Percentiles rank a stretch among this genome's conserved stretches.
phyloP scores from a whole-genome alignment of 2,329 filamentous ascomycete genomes.

The Trichoderma arundinaceum region DNA sequence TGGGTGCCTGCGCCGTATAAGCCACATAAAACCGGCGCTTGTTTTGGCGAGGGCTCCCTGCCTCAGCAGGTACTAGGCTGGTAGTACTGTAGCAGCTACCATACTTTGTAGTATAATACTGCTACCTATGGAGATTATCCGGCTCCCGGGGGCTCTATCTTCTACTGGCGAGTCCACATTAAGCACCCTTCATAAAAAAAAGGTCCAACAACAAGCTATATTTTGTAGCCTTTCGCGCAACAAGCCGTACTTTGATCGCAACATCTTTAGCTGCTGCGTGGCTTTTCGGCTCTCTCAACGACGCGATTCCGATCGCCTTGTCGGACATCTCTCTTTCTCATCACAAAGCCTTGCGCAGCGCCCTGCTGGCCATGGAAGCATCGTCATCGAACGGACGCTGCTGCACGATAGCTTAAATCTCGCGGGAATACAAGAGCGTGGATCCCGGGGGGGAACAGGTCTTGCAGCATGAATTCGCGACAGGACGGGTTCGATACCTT shows the following conservation, averaged over 20 bases:
- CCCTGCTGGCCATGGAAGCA: slow-evolving; percentile 35
- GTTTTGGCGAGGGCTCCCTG: not conserved
- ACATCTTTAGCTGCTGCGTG: not conserved
- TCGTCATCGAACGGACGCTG: slow-evolving; percentile 28
- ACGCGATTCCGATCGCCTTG: not conserved
- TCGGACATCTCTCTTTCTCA: not conserved
- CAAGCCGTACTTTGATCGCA: not conserved
- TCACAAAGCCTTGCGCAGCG: slow-evolving; percentile 1
- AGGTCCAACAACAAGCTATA: not conserved
- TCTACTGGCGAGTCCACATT: not conserved
- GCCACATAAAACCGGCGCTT: slow-evolving; percentile 18
- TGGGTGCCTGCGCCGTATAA: not conserved
- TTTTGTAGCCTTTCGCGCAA: not conserved
- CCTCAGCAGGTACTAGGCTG: no score
- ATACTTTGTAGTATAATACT: no score
- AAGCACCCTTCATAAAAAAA: not conserved
- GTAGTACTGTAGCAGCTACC: not conserved
- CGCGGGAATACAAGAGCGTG: slow-evolving; percentile 18
- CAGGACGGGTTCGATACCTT: slow-evolving; percentile 43
- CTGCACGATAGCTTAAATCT: slow-evolving; percentile 29
- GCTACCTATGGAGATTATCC: slow-evolving; percentile 16
- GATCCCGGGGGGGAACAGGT: slow-evolving; percentile 15
- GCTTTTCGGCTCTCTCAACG: not conserved
- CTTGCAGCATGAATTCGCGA: slow-evolving; percentile 45
- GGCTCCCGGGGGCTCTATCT: slow-evolving; percentile 11